Conservation (phyloP, 805 yeast species). For the Kodamaea hsintzibuensis region DNA sequence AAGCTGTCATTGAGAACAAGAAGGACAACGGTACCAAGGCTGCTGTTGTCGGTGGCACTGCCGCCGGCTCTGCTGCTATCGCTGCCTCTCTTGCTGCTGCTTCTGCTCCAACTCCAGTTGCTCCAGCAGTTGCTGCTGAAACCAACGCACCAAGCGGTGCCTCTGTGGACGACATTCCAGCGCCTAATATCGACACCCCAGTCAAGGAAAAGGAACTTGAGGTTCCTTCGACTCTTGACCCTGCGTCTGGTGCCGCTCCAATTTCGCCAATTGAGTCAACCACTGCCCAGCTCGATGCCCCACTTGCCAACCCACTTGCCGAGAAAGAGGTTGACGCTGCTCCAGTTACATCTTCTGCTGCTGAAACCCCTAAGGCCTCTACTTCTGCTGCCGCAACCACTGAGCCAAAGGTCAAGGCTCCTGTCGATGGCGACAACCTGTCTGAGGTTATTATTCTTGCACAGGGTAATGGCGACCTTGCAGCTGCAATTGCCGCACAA, state of each 20-base stretch:
- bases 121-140: not conserved
- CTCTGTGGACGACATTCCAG: slow-evolving; percentile 6
- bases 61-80: slow-evolving; percentile 19
- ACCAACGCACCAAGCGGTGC: not conserved
- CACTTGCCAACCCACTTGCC: slow-evolving; percentile 3
- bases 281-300: slow-evolving; percentile 7
- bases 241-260: slow-evolving; percentile 6
- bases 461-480: slow-evolving; percentile 37
- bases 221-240: slow-evolving; percentile 5
- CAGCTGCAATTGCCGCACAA: slow-evolving; percentile 34
- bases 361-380: slow-evolving; percentile 9
- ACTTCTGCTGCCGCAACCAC: slow-evolving; percentile 19
- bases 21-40: not conserved
- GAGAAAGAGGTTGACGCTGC: slow-evolving; percentile 14
- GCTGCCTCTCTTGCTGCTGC: slow-evolving; percentile 17
- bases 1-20: slow-evolving; percentile 5
- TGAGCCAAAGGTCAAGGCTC: not conserved
- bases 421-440: slow-evolving; percentile 14
- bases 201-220: slow-evolving; percentile 3
- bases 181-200: slow-evolving; percentile 5
- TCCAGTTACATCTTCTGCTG: slow-evolving; percentile 7
- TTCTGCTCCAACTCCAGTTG: slow-evolving; percentile 1
- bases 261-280: slow-evolving; percentile 7
- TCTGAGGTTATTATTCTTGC: slow-evolving; percentile 40
- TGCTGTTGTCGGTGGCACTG: slow-evolving; percentile 9